These are phyloP conservation scores for Cladosporium colombiae DNA, from an alignment of 2,329 filamentous ascomycete genomes.

Conservation along the genomic window DNA sequence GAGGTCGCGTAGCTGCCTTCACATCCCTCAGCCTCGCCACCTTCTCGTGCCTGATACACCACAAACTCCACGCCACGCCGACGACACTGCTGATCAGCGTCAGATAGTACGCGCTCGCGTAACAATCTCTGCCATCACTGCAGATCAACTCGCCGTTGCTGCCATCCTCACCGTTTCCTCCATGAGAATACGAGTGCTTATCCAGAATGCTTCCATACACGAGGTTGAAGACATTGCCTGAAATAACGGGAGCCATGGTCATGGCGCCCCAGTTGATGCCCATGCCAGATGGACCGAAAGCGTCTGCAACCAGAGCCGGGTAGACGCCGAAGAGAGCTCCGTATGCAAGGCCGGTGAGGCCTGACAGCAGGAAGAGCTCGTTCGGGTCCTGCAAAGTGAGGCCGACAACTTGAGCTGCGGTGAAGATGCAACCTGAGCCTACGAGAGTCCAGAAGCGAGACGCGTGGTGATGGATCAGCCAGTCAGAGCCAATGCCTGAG, in stretches of 20 bases:
- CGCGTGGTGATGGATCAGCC: conserved; percentile 77
- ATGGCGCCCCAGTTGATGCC: conserved; percentile 97
- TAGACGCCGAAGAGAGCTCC: conserved; percentile 93
- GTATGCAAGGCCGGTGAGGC: conserved; percentile 83
- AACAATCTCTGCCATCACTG: conserved; percentile 75
- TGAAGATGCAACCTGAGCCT: conserved; percentile 74
- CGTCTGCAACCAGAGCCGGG: conserved; percentile 81
- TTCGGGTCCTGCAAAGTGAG: conserved; percentile 75
- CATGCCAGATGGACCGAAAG: conserved; percentile 85
- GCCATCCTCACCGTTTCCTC: conserved; percentile 47
- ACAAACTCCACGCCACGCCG: conserved; percentile 69
- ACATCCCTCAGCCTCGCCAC: conserved; percentile 8
- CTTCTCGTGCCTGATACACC: conserved; percentile 56
- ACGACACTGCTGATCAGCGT: conserved; percentile 71
- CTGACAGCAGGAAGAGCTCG: conserved; percentile 74
- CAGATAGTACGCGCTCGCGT: conserved; percentile 75
- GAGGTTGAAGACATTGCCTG: conserved; percentile 89
- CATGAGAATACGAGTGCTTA: conserved; percentile 68
- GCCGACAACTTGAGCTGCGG: conserved; percentile 74
- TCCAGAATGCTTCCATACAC: conserved; percentile 87
- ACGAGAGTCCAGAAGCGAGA: conserved; percentile 92
- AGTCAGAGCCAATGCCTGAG: conserved; percentile 80
- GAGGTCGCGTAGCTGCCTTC: neutral
- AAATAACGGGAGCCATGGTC: conserved; percentile 83
- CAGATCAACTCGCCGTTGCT: conserved; percentile 63